Evolutionary conservation across 2,329 filamentous ascomycete genomes (phyloP), one percentile per base, ranked within the genome.

Genomic region (Pseudogymnoascus verrucosus): DNA sequence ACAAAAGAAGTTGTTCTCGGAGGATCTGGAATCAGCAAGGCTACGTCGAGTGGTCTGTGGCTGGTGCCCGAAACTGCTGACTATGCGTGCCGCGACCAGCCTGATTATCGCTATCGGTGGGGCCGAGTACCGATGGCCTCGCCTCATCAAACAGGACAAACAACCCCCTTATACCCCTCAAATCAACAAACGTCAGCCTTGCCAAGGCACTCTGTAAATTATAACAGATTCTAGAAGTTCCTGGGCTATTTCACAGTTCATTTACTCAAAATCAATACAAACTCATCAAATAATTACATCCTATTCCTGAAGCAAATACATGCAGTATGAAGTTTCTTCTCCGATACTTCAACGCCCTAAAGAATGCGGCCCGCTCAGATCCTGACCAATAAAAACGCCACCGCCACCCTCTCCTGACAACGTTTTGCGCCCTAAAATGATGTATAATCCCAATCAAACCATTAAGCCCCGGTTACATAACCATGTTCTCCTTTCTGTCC

Each of bases 401-500:
- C 51, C 51, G 51, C 51, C 51, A 57, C 51, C 51, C 28, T 57
- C 51, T 57, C 28, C 28, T 57, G 28, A 34, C 28, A 34, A 57
- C 51, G 51, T 57, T 57, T 34, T 57, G 5, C 51, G 28, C 51
- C 51, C 51, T 57, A 57, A 57, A 57, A 57, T 57, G 51, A 57
- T 57, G 51, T 57, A 57, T 57, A 57, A 57, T 57, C 51, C 28
- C 28, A 57, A 57, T 11, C 28, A 57, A 57, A 57, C 10, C 51
- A 5, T 21, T 21, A 57, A 21, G 28, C 51, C n/a, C 16, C 51
- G 28, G 63, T 40, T 60, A 64, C 26, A 39, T 47, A 37, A 44
- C n/a, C 21, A 69, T 60, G 40, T 72, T 72, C 61, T 72, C 70
- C 60, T 71, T 71, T 14, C 68, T 57, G 2, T 57, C 51, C 28